phyloP scores from a whole-genome alignment of 2,329 filamentous ascomycete species.

The Eutypa lata region DNA sequence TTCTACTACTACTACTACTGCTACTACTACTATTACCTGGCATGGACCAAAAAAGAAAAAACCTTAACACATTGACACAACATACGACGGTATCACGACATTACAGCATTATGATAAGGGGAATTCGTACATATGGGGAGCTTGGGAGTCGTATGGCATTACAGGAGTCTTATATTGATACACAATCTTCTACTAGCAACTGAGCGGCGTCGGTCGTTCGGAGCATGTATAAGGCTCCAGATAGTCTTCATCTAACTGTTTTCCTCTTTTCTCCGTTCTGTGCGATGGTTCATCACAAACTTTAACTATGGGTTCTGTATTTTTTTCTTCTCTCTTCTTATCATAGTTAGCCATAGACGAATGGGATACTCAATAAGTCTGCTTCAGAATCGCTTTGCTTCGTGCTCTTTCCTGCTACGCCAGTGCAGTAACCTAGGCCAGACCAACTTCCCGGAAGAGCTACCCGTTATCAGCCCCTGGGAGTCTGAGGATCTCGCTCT shows the following conservation, averaged over 20 bases:
- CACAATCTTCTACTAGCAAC: neutral
- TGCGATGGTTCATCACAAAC: neutral
- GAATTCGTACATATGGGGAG: neutral
- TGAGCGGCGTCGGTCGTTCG: neutral
- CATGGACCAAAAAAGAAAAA: neutral
- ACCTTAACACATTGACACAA: neutral
- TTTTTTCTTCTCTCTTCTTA: no score
- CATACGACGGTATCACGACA: neutral
- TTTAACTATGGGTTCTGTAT: neutral
- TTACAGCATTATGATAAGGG: neutral
- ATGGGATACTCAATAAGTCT: neutral
- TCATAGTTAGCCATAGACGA: neutral
- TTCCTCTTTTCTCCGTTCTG: neutral
- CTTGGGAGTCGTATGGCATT: neutral
- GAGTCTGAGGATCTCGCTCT: no score
- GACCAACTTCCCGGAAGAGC: no score
- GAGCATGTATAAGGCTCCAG: neutral
- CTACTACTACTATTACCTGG: neutral
- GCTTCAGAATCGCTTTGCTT: no score
- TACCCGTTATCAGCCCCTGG: no score
- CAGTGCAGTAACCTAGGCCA: no score
- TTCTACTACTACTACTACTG: constrained; percentile 2
- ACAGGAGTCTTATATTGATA: neutral
- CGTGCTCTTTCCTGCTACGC: neutral
- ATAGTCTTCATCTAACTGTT: neutral